Evolutionary conservation across 2,329 filamentous ascomycete species (phyloP).

Genomic region (Raffaelea deltoideospora): DNA sequence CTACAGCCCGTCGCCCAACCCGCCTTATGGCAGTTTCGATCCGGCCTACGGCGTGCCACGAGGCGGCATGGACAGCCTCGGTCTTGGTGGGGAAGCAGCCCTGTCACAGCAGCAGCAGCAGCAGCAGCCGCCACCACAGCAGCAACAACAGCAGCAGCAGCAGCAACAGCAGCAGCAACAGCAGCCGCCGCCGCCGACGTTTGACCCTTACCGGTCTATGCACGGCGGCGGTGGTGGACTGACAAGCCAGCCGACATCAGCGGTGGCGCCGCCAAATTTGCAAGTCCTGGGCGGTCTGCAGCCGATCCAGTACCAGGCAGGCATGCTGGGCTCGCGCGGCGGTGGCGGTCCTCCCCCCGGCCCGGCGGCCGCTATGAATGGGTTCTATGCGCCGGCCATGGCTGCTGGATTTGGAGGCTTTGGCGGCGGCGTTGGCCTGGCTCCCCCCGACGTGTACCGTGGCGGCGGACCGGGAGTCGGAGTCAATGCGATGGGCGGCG

Average conservation of each 20-base stretch:
- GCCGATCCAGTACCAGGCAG: slow-evolving; percentile 41
- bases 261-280: too few relatives aligned
- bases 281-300: too few relatives aligned
- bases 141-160: too few relatives aligned
- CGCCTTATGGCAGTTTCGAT: slow-evolving; percentile 32
- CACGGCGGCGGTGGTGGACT: too few relatives aligned
- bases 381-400: slow-evolving; percentile 40
- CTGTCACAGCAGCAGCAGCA: too few relatives aligned
- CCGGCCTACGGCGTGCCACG: slow-evolving; percentile 35
- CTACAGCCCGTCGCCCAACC: slow-evolving; percentile 31
- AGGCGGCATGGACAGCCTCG: slow-evolving; percentile 35
- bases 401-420: slow-evolving; percentile 41
- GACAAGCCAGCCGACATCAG: slow-evolving; percentile 12
- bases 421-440: slow-evolving; percentile 27
- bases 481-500: not conserved
- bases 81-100: slow-evolving; percentile 20
- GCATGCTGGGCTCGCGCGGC: slow-evolving; percentile 37
- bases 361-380: too few relatives aligned
- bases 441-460: slow-evolving; percentile 36
- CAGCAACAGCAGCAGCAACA: too few relatives aligned
- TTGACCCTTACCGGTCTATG: slow-evolving; percentile 4
- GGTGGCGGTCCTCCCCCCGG: slow-evolving; percentile 38
- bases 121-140: too few relatives aligned
- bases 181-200: slow-evolving; percentile 5
- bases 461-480: slow-evolving; percentile 25